Conservation (phyloP, 768 basidiomycete species). For the Hydnomerulius pinastri region DNA sequence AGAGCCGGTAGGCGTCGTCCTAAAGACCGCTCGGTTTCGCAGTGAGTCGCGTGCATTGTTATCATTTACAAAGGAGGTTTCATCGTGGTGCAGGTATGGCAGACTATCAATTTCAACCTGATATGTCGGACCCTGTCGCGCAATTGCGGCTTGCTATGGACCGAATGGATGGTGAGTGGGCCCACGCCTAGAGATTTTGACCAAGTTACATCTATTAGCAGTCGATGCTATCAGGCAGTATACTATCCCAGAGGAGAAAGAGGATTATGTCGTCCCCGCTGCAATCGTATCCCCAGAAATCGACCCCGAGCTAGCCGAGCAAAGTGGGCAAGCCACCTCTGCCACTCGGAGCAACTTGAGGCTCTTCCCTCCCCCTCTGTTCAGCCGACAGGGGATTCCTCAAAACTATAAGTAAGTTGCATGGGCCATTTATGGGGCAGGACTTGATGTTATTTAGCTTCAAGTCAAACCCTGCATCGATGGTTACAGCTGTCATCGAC, state of each 20-base stretch:
- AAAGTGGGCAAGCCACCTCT: slow-evolving; percentile 12
- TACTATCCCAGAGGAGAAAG: slow-evolving; percentile 63
- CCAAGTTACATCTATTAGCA: slow-evolving; percentile 31
- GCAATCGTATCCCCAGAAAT: slow-evolving; percentile 41
- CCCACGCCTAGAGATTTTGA: not conserved
- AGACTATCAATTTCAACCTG: slow-evolving; percentile 88
- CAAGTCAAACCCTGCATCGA: slow-evolving; percentile 75
- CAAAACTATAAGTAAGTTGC: slow-evolving; percentile 73
- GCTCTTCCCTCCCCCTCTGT: slow-evolving; percentile 86
- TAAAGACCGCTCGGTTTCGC: slow-evolving; percentile 86
- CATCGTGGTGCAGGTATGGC: slow-evolving; percentile 68
- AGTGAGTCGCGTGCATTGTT: slow-evolving; percentile 52
- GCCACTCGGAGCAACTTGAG: slow-evolving; percentile 59
- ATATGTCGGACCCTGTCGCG: slow-evolving; percentile 67
- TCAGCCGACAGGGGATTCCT: slow-evolving; percentile 78
- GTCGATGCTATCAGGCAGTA: slow-evolving; percentile 78
- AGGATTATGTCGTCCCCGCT: slow-evolving; percentile 53
- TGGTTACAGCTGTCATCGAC: slow-evolving; percentile 63
- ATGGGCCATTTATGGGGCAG: not conserved
- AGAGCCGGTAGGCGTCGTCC: slow-evolving; percentile 71
- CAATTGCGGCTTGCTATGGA: slow-evolving; percentile 74
- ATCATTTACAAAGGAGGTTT: not conserved
- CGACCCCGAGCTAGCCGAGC: slow-evolving; percentile 46
- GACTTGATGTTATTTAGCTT: slow-evolving; percentile 47
- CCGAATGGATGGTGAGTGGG: slow-evolving; percentile 76